Conservation (phyloP, 2,329 filamentous ascomycete species). For the Colletotrichum horii region DNA sequence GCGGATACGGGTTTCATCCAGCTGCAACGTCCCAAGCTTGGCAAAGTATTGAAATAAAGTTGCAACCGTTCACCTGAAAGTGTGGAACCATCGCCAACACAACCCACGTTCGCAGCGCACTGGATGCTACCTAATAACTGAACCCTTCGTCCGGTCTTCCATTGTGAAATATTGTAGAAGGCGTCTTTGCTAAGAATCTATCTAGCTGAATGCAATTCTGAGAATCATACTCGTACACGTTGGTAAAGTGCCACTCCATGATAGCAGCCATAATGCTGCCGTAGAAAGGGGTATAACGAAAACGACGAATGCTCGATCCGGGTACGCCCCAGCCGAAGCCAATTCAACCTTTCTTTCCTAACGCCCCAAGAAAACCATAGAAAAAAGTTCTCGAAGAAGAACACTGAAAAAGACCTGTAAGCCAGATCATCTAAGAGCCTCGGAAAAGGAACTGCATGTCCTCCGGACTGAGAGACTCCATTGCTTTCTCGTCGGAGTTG, state of each 20-base stretch:
- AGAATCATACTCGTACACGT: not conserved
- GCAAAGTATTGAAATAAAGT: not conserved
- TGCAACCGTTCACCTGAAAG: not conserved
- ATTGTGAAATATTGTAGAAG: not conserved
- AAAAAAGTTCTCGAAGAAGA: not conserved
- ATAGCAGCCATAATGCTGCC: not conserved
- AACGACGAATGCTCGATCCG: not conserved
- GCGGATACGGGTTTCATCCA: too few relatives aligned
- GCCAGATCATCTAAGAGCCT: slow-evolving; percentile 44
- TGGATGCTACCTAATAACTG: not conserved
- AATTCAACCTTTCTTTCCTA: not conserved
- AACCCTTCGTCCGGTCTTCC: not conserved
- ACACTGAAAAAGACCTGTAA: not conserved
- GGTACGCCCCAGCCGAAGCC: not conserved
- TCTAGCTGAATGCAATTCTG: not conserved
- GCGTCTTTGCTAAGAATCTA: not conserved
- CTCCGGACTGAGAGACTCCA: slow-evolving; percentile 88
- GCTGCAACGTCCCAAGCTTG: not conserved
- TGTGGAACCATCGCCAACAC: not conserved
- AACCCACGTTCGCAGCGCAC: not conserved
- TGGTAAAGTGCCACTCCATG: not conserved
- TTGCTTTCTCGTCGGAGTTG: slow-evolving; percentile 87
- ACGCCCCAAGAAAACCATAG: not conserved
- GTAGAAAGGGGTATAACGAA: not conserved
- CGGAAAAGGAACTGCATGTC: slow-evolving; percentile 98